A percentile compares a stretch with the other conserved stretches of the same genome.
These are phyloP conservation scores for Coleophoma cylindrospora DNA, from an alignment of 2,329 filamentous ascomycete species.

Conservation along the genomic window DNA sequence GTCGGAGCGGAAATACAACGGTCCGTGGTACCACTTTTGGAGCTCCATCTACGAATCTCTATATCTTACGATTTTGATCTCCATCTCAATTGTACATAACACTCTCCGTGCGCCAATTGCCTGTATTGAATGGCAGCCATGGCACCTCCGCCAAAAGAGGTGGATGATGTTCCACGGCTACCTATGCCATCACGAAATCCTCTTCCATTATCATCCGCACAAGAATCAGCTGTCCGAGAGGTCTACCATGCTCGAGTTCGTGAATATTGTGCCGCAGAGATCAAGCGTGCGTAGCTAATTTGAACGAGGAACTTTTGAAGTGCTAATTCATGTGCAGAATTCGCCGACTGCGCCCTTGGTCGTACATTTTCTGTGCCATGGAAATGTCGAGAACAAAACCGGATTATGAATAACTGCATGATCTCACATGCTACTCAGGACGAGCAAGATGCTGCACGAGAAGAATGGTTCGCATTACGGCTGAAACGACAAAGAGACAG, in stretches of 20 bases:
- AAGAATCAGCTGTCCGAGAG: conserved; percentile 78
- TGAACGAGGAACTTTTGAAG: background rate
- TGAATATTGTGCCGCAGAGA: conserved; percentile 68
- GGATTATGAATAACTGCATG: conserved; percentile 94
- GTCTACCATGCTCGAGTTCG: conserved; percentile 78
- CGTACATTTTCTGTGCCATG: conserved; percentile 87
- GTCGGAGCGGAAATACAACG: background rate
- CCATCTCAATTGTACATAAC: too few relatives aligned
- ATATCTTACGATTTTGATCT: too few relatives aligned
- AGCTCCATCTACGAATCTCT: too few relatives aligned
- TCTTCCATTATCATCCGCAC: conserved; percentile 73
- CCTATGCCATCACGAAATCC: conserved; percentile 64
- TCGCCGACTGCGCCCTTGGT: conserved; percentile 82
- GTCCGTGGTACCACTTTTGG: too few relatives aligned
- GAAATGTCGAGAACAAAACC: conserved; percentile 73
- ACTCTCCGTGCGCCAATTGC: too few relatives aligned
- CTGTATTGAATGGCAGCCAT: conserved; percentile 20
- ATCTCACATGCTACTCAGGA: conserved; percentile 74
- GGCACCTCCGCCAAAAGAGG: conserved; percentile 15
- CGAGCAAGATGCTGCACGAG: conserved; percentile 81
- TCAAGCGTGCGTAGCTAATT: conserved; percentile 53
- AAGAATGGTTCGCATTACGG: conserved; percentile 85
- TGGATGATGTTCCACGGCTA: conserved; percentile 22
- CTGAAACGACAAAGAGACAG: conserved; percentile 64
- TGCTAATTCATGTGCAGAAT: conserved; percentile 51